phyloP scores from a whole-genome alignment of 148 eudicot species.

The Vaccinium darrowii region DNA sequence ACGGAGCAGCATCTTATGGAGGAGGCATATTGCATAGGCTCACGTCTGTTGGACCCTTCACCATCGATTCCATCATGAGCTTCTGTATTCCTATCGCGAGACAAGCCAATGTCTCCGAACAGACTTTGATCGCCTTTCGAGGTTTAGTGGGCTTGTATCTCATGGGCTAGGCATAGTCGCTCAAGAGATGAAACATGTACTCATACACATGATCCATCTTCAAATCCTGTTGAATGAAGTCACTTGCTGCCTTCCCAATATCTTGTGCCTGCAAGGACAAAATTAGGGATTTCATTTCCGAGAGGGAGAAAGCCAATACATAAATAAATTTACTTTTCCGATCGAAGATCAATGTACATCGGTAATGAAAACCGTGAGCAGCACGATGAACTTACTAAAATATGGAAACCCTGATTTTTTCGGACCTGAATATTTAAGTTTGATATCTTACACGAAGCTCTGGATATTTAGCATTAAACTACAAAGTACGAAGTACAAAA shows the following conservation, averaged over 20 bases:
- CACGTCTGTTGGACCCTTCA: constrained; percentile 42
- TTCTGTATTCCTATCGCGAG: constrained; percentile 39
- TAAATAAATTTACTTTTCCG: too few species aligned
- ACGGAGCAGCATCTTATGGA: constrained; percentile 35
- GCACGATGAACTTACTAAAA: too few species aligned
- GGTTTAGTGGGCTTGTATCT: constrained; percentile 65
- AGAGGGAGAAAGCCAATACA: too few species aligned
- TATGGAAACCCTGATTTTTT: not conserved
- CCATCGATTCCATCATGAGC: constrained; percentile 63
- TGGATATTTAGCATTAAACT: too few species aligned
- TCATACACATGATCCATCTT: constrained; percentile 80
- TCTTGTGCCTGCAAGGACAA: constrained; percentile 47
- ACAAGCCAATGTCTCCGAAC: constrained; percentile 73
- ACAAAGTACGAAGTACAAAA: too few species aligned
- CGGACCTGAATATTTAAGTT: not conserved
- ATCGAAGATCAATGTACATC: not conserved
- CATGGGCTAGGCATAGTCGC: constrained; percentile 63
- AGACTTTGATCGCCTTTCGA: constrained; percentile 54
- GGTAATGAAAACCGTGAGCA: too few species aligned
- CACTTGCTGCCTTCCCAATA: constrained; percentile 60
- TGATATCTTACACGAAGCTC: not conserved
- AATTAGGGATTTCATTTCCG: not conserved
- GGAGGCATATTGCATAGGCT: constrained; percentile 70
- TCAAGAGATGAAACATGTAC: constrained; percentile 79
- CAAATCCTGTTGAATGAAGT: constrained; percentile 53